Evolutionary conservation across 352 stramenopile genomes (phyloP).

Genomic region (Pelagophyceae sp.): DNA sequence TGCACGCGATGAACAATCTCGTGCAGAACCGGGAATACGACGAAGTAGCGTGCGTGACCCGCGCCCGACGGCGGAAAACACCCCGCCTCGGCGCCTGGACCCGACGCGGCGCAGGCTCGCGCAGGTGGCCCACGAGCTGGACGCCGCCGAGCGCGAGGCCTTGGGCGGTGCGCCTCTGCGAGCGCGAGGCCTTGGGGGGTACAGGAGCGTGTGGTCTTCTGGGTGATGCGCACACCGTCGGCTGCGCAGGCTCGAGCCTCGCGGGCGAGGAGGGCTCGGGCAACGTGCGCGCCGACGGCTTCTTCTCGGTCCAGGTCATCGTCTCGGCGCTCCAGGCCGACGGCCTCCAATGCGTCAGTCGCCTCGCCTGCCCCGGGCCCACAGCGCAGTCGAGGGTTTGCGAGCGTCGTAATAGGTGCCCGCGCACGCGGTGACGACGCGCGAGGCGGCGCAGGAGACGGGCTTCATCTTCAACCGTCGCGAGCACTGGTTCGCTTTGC

Average conservation of each 20-base stretch:
- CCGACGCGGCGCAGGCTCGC: no score
- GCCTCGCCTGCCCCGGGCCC: no score
- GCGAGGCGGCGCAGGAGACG: neutral
- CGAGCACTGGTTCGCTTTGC: constrained; percentile 16
- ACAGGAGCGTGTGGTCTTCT: no score
- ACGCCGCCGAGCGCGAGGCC: neutral
- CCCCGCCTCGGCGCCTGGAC: neutral
- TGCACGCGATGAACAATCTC: constrained; percentile 13
- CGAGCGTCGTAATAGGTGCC: no score
- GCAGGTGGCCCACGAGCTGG: neutral
- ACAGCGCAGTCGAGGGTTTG: no score
- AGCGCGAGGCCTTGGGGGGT: no score
- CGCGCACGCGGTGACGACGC: neutral
- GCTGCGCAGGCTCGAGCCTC: no score
- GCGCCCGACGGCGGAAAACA: neutral
- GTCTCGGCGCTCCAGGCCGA: neutral
- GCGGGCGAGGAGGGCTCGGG: neutral
- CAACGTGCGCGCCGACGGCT: constrained; percentile 15
- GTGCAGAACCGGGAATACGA: neutral
- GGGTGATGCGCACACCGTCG: no score
- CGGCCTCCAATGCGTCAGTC: neutral
- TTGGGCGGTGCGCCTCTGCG: neutral
- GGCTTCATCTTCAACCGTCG: constrained; percentile 14
- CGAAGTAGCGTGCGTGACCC: neutral
- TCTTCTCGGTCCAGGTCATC: constrained; percentile 19